Evolutionary conservation across 192 early-diverging fungal species (phyloP), one percentile per base, ranked within the genome.

Genomic region (Mortierella claussenii): DNA sequence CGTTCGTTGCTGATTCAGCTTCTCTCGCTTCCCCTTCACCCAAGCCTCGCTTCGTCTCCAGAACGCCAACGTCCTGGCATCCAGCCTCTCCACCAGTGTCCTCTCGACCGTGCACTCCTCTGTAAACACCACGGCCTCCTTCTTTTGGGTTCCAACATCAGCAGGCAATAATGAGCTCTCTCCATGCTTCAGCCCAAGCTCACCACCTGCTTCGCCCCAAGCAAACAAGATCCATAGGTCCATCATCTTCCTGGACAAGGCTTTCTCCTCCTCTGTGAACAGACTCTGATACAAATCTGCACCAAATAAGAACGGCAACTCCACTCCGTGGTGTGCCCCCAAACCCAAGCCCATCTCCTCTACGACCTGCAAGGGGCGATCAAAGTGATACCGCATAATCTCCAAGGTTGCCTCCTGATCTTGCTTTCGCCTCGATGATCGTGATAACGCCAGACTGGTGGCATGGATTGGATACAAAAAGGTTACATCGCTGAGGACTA

Each of bases 81-180:
- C 65, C 46, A 76, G 40, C 4, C 73, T 49, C 59, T 76, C 73
- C 0, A 76, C 73, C 18, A 66, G 31, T 27, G 54, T 55, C 28
- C 62, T 76, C 30, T 76, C 73, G 9, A 76, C 73, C 30, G 63
- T 67, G 6, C 73, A 61, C 13, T 67, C 27, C 46, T 76, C 73
- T 12, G 73, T 76, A 46, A 76, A 76, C 7, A 55, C 53, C 20
- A 76, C 11, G 0, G 73, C 73, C 53, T 76, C 73, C 58, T 59
- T 62, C 23, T 33, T 61, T 18, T 59, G 31, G 12, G 40, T 65
- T 26, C 73, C 73, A 9, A 61, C 64, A 55, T 67, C 73, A 15
- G 73, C 50, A 11, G 73, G 73, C 46, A 74, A 20, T 8, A 65
- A n/a, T 7, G 69, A 74, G 24, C 31, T 24, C 15, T 44, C 15